Base-by-base conservation (phyloP, 805 yeast genomes). In the Saccharomyces eubayanus region DNA sequence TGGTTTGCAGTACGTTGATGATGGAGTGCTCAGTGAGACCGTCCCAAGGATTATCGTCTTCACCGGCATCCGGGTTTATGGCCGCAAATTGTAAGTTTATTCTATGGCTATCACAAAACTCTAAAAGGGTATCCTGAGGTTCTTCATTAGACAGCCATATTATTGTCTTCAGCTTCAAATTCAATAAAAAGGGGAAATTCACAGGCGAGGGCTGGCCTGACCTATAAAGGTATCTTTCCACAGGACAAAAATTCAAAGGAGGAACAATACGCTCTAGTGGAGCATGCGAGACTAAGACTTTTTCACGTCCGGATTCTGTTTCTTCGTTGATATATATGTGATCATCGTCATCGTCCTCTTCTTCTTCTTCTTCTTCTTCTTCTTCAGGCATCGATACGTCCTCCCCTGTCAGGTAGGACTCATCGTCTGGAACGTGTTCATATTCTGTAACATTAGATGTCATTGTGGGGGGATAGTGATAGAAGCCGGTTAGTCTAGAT, bases 81-180 rank as follows among this genome's bases (percentile, higher is more conserved):
- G 95, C 95, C 41, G 89, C 85, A 68, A 89, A 94, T 68, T 87
- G 92, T 48, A 94, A 75, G 56, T 79, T 78, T 56, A 94, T 89
- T 55, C 81, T 78, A 60, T 85, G 77, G 24, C 77, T 79, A 55
- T 85, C 88, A 48, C 91, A 87, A 68, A 88, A 94, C 62, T 85
- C 91, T 52, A 90, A 72, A 58, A 94, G 81, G 50, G 84, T 87
- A 63, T 92, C 98, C 56, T 83, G 86, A 0, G 99, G 99, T 67
- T 92, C 99, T 66, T 92, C 99, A 40, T 87, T 85, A 1, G 97
- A 96, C 47, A 94, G 76, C 99, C 99, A 92, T 5, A 94, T 80
- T 31, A 94, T 86, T 4, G 95, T 86, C 53, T 82, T 83, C 51
- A 92, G 74, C 54, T 85, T 77, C 56, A 92, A 75, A 59, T 87